Percentiles rank a stretch among this genome's conserved stretches.
These are phyloP conservation scores for Dendrocalamus sinicus DNA, from an alignment of 176 grass and related monocot species.

Conservation along the genomic window DNA sequence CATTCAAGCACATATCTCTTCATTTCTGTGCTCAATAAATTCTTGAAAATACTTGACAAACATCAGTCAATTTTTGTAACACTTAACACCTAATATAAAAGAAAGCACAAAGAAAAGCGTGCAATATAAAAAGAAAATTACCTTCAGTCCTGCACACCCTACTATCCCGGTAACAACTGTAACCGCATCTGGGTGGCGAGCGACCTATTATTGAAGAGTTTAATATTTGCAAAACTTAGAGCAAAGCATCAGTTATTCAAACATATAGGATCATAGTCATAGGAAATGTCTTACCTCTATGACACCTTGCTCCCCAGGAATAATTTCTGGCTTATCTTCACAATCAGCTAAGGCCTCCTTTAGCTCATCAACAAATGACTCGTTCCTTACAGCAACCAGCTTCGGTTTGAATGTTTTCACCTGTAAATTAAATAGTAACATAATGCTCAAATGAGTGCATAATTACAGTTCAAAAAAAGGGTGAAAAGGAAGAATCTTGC, in stretches of 20 bases:
- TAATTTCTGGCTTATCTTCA: slow-evolving; percentile 93
- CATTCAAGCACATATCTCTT: slow-evolving; percentile 8
- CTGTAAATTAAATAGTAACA: slow-evolving; percentile 46
- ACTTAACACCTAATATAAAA: not conserved
- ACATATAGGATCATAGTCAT: slow-evolving; percentile 3
- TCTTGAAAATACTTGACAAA: not conserved
- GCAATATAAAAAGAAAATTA: slow-evolving; percentile 48
- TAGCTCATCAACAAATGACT: slow-evolving; percentile 76
- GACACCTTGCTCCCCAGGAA: slow-evolving; percentile 94
- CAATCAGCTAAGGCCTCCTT: slow-evolving; percentile 94
- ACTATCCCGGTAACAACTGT: slow-evolving; percentile 98
- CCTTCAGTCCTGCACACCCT: slow-evolving; percentile 96
- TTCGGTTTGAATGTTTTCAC: slow-evolving; percentile 94
- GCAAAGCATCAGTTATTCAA: not conserved
- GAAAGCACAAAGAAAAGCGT: slow-evolving; percentile 10
- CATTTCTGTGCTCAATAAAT: not conserved
- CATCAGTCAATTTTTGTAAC: not conserved
- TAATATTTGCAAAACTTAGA: slow-evolving; percentile 13
- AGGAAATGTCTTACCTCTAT: slow-evolving; percentile 66
- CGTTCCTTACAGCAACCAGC: slow-evolving; percentile 82
- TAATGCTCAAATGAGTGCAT: slow-evolving; percentile 15
- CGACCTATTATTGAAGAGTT: slow-evolving; percentile 60
- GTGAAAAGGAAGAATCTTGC: not conserved
- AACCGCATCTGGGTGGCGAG: slow-evolving; percentile 85
- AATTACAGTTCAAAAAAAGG: slow-evolving; percentile 9